Percentiles rank a stretch among this genome's conserved stretches.
phyloP scores from a whole-genome alignment of 108 stramenopile genomes.

The Nitzschia sp. region DNA sequence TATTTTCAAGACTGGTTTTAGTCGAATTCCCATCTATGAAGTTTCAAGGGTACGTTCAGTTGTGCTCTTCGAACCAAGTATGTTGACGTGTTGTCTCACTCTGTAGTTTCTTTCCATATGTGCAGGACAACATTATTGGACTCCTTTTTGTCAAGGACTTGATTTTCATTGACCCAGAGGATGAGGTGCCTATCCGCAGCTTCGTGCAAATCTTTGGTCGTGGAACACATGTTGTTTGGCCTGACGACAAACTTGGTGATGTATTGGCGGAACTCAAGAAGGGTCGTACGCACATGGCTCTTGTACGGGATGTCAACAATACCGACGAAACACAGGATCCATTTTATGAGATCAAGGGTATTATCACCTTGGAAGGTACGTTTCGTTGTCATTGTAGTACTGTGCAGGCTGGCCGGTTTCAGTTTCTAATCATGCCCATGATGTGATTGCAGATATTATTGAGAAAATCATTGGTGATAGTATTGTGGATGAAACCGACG shows the following conservation, averaged over 20 bases:
- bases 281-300: constrained; percentile 83
- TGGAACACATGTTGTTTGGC: constrained; percentile 81
- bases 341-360: constrained; percentile 91
- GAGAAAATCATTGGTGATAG: constrained; percentile 93
- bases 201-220: constrained; percentile 95
- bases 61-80: not conserved
- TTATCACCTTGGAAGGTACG: constrained; percentile 98
- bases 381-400: not conserved
- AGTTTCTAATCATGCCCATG: not conserved
- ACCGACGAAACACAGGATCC: constrained; percentile 77
- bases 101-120: not conserved
- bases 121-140: constrained; percentile 86
- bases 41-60: constrained; percentile 37
- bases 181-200: constrained; percentile 81
- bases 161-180: constrained; percentile 97
- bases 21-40: constrained; percentile 90
- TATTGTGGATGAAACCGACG: constrained; percentile 98
- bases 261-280: constrained; percentile 85
- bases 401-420: not conserved
- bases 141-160: constrained; percentile 97
- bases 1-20: constrained; percentile 96
- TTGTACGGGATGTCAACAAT: constrained; percentile 92
- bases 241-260: constrained; percentile 85
- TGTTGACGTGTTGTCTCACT: not conserved
- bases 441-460: constrained; percentile 65